Percentiles rank a stretch among this genome's conserved stretches.
phyloP scores from a whole-genome alignment of 2,329 filamentous ascomycete species.

The Neospermospora avenae region DNA sequence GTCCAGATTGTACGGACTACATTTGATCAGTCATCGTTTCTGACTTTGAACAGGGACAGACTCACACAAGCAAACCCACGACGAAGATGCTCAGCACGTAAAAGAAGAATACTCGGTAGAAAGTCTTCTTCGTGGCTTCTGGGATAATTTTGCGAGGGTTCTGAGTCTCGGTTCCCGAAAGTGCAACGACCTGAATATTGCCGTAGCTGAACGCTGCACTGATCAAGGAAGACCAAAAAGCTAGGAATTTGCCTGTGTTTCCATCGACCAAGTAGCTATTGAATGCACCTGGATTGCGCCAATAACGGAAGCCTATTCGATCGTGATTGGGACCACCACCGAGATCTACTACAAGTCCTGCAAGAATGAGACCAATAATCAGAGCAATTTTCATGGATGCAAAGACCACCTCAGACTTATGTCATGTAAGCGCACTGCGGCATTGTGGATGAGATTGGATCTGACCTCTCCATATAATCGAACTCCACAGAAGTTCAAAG shows the following conservation, averaged over 20 bases:
- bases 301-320: slow-evolving; percentile 64
- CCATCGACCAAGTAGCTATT: slow-evolving; percentile 44
- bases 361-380: slow-evolving; percentile 58
- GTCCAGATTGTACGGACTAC: slow-evolving; percentile 2
- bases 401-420: slow-evolving; percentile 46
- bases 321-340: slow-evolving; percentile 58
- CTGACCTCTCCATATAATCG: slow-evolving; percentile 9
- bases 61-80: slow-evolving; percentile 49
- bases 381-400: slow-evolving; percentile 56
- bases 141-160: slow-evolving; percentile 66
- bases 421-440: not conserved
- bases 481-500: slow-evolving; percentile 58
- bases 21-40: slow-evolving; percentile 37
- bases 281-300: slow-evolving; percentile 44
- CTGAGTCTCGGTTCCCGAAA: slow-evolving; percentile 59
- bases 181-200: slow-evolving; percentile 49
- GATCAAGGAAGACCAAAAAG: slow-evolving; percentile 35
- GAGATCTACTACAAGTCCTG: slow-evolving; percentile 43
- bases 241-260: slow-evolving; percentile 57
- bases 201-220: slow-evolving; percentile 46
- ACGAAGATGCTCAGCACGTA: slow-evolving; percentile 56
- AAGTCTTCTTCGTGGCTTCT: slow-evolving; percentile 50
- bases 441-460: not conserved
- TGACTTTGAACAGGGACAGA: slow-evolving; percentile 45
- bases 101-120: slow-evolving; percentile 60